These are phyloP conservation scores for Begonia fuchsioides DNA, from an alignment of 306 rosid genomes.

Conservation along the genomic window DNA sequence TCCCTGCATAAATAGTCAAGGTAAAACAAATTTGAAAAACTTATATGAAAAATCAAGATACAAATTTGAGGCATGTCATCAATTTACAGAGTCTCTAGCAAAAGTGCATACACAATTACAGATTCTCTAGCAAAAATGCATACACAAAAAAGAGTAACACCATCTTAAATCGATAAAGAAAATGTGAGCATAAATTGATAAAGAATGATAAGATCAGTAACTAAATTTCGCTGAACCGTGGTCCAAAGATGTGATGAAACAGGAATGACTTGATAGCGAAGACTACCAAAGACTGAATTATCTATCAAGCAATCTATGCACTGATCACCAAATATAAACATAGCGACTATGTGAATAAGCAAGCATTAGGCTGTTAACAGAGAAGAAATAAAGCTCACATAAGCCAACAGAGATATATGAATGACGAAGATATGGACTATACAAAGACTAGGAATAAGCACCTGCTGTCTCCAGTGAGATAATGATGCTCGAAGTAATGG, in stretches of 20 bases:
- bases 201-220: too few relatives aligned
- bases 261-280: too few relatives aligned
- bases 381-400: neutral
- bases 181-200: neutral
- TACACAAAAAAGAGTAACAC: neutral
- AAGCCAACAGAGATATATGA: neutral
- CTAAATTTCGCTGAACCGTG: too few relatives aligned
- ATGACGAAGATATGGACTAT: neutral
- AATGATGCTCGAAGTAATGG: conserved; percentile 49
- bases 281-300: too few relatives aligned
- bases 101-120: neutral
- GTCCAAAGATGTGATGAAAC: too few relatives aligned
- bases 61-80: neutral
- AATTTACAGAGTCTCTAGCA: too few relatives aligned
- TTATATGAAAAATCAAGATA: conserved; percentile 1
- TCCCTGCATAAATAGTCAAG: conserved; percentile 22
- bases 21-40: neutral
- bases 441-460: conserved; percentile 11
- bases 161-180: neutral
- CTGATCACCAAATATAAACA: neutral
- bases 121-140: too few relatives aligned
- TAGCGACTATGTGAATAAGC: neutral
- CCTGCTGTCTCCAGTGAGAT: conserved; percentile 64
- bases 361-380: neutral
- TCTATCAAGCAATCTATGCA: neutral